Evolutionary conservation across 495 filamentous ascomycete species (phyloP), one percentile per base, ranked within the genome.

Genomic region (Xylaria sp.): DNA sequence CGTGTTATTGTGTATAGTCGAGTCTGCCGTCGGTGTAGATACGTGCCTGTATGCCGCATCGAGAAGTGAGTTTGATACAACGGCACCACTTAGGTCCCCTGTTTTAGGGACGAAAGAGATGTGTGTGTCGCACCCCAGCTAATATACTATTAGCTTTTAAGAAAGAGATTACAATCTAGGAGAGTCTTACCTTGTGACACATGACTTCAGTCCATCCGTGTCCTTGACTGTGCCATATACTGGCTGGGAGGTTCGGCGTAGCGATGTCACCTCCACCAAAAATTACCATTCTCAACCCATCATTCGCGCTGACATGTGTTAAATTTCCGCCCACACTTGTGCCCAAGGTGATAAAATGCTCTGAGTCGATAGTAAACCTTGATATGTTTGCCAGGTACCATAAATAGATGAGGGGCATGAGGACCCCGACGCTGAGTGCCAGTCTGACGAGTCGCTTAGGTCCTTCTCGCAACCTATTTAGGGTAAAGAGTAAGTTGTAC

Each of bases 71-170:
- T 79, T 80, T 17, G 82, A 84, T 29, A 78, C 68, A 26, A 78
- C 67, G 26, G 71, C 55, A 29, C 76, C 75, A 3, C 61, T 68
- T 3, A 69, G 17, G 19, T 68, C 26, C 61, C 77, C 77, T 64
- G 71, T 53, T 15, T 41, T 31, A 24, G 79, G 82, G 8, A 79
- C 57, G 33, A 79, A 79, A 8, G 81, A 81, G 33, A 78, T 41
- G 55, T 82, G 72, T 0, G 61, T 58, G 35, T 76, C 75, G 62
- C 80, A 84, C 5, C 76, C 62, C 9, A 84, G 68, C 82, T 84
- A 58, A 11, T 1, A 15, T 43, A 59, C 17, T 37, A 64, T 77
- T 61, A 77, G 73, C 53, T 26, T n/a, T 19, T 35, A 5, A 21
- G 7, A 26, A 4, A 8, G 55, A 29, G 1, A 40, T 24, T 5